Conservation (phyloP, 2,329 filamentous ascomycete genomes). For the Sclerotinia borealis region DNA sequence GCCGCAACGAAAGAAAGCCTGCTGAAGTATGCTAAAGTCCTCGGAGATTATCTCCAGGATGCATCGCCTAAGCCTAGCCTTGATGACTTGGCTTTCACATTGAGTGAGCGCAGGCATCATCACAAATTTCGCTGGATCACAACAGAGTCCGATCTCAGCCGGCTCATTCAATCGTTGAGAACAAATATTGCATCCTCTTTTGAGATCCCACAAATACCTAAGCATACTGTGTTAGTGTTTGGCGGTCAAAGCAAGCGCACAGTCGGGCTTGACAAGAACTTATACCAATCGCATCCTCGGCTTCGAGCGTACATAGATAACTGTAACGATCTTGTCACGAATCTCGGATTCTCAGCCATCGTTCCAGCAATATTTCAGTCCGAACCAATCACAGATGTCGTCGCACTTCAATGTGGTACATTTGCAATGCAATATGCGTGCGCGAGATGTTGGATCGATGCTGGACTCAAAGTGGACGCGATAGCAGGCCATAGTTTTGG, state of each 20-base stretch:
- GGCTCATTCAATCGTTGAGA: background rate
- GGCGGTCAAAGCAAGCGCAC: slow-evolving; percentile 12
- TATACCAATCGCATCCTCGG: background rate
- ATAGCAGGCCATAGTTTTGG: slow-evolving; percentile 37
- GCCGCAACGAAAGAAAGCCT: background rate
- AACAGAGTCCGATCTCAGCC: background rate
- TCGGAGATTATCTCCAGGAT: background rate
- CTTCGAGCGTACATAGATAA: slow-evolving; percentile 17
- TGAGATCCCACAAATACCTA: background rate
- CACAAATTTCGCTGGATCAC: background rate
- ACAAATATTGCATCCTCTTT: background rate
- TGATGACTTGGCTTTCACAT: background rate
- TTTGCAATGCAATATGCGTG: slow-evolving; percentile 22
- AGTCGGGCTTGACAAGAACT: slow-evolving; percentile 12
- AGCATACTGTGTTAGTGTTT: slow-evolving; percentile 35
- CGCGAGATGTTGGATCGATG: slow-evolving; percentile 20
- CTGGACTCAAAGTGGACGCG: slow-evolving; percentile 10
- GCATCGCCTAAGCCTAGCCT: background rate
- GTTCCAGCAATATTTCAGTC: slow-evolving; percentile 18
- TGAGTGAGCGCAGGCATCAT: background rate
- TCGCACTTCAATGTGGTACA: slow-evolving; percentile 14
- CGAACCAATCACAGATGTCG: slow-evolving; percentile 9
- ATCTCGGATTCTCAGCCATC: slow-evolving; percentile 12
- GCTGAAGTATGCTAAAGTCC: background rate
- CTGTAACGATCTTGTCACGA: slow-evolving; percentile 11